Base-by-base conservation (phyloP, 768 basidiomycete species). In the Pulveroboletus sp. region DNA sequence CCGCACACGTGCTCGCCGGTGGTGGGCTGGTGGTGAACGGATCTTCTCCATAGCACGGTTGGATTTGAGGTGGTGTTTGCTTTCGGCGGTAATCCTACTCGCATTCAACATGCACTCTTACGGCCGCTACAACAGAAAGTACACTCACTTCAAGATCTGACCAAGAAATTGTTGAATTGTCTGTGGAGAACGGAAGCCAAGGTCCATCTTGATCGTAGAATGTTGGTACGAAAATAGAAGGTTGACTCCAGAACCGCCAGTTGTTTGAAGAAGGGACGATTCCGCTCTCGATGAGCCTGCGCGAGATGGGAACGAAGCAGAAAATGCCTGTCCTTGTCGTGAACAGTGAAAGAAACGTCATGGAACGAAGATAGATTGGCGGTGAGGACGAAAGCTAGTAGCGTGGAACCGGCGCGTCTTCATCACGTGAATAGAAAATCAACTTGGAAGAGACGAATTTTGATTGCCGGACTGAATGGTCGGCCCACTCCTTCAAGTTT, bases 301-400 rank as follows among this genome's bases (percentile, higher is more conserved):
- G 58, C n/a, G 48, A 61, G 29, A 63, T 62, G 20, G 61, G 52
- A 39, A 62, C 50, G 31, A 63, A 62, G 43, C 61, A 62, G 45
- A 62, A 63, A 5, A 62, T 39, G 19, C 61, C 61, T 16, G 62
- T 52, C 35, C 50, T 60, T 4, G 58, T 50, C 58, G 53, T 58
- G 35, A 63, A 62, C 3, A 52, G 19, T 3, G 61, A 63, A n/a
- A 62, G 40, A 2, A 63, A 45, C 3, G 61, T 57, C 61, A 60
- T 63, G 27, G 27, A 2, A 29, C 27, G 27, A 29, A 29, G 27
- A 29, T 29, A 9, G 27, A 29, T 9, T 29, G 27, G 27, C 27
- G 27, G 27, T 9, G 12, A 29, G 8, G 8, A 29, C 12, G 27
- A 4, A 9, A 29, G 12, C 12, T 11, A 13, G 5, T 11, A 13